Percentiles rank a stretch among this genome's conserved stretches.
Evolutionary conservation across 2,329 filamentous ascomycete species (phyloP).

Genomic region (Phaeosphaeriaceae sp.): DNA sequence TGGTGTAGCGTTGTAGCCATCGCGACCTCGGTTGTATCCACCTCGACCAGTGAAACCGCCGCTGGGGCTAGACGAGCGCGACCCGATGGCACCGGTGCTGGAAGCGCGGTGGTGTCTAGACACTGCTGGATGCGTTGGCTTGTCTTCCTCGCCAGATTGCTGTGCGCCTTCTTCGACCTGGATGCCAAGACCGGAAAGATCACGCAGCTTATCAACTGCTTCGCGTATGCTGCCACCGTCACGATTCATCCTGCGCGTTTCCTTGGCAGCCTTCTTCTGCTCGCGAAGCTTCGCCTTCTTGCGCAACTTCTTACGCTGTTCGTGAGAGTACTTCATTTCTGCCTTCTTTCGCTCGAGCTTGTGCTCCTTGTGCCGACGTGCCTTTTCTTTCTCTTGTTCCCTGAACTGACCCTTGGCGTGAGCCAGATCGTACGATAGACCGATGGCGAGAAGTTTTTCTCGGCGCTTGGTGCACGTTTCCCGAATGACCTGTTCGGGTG

Average conservation of each 20-base stretch:
- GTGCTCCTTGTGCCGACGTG: constrained; percentile 47
- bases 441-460: constrained; percentile 77
- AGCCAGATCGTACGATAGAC: constrained; percentile 73
- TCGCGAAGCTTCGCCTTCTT: constrained; percentile 48
- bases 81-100: constrained; percentile 35
- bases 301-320: constrained; percentile 42
- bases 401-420: constrained; percentile 69
- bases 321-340: constrained; percentile 47
- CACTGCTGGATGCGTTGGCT: constrained; percentile 35
- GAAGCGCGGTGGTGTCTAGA: constrained; percentile 37
- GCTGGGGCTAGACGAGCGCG: constrained; percentile 41
- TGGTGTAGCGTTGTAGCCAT: constrained; percentile 45
- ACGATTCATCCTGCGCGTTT: constrained; percentile 30
- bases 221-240: constrained; percentile 30
- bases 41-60: constrained; percentile 40
- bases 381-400: constrained; percentile 58
- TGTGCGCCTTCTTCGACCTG: constrained; percentile 41
- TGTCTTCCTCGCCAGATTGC: constrained; percentile 39
- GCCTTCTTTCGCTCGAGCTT: constrained; percentile 46
- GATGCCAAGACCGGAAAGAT: constrained; percentile 43
- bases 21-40: constrained; percentile 42
- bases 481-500: constrained; percentile 73
- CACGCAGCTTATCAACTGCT: constrained; percentile 35
- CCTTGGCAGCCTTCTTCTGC: constrained; percentile 47
- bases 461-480: constrained; percentile 67